Conservation (phyloP, 352 stramenopile species). For the Globisporangium nagaii region DNA sequence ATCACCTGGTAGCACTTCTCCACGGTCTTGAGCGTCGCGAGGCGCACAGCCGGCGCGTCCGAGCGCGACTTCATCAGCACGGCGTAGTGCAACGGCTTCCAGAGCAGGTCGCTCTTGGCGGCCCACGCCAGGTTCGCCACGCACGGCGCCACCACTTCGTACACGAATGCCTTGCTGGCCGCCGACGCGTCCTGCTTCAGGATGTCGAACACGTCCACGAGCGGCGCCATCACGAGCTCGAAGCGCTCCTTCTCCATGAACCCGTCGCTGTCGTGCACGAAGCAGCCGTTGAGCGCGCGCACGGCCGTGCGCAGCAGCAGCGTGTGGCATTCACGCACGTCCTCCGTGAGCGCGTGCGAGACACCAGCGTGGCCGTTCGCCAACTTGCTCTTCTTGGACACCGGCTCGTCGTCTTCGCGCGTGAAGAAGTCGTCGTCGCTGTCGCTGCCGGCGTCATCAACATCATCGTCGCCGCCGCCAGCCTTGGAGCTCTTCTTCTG, state of each 20-base stretch:
- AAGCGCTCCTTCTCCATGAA: conserved; percentile 89
- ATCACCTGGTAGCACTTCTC: conserved; percentile 86
- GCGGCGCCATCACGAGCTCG: conserved; percentile 56
- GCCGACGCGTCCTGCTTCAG: conserved; percentile 34
- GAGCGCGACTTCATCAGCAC: conserved; percentile 85
- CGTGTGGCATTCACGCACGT: conserved; percentile 26
- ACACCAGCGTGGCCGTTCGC: conserved; percentile 11
- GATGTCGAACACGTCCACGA: conserved; percentile 77
- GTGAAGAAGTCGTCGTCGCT: conserved; percentile 62
- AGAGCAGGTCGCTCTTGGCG: conserved; percentile 83
- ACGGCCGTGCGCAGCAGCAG: conserved; percentile 55
- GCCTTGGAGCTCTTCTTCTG: conserved; percentile 29
- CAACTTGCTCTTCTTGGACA: conserved; percentile 57
- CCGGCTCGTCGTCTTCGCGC: conserved; percentile 23
- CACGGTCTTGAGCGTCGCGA: conserved; percentile 73
- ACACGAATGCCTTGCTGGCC: conserved; percentile 43
- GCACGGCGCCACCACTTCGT: conserved; percentile 57
- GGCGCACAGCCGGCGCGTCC: conserved; percentile 52
- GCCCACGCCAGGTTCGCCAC: conserved; percentile 83
- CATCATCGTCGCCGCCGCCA: conserved; percentile 17
- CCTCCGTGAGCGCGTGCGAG: conserved; percentile 10
- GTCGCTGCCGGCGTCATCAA: conserved; percentile 27
- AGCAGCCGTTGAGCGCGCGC: conserved; percentile 75
- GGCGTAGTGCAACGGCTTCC: conserved; percentile 86
- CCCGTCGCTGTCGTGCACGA: conserved; percentile 79